Evolutionary conservation across 2,329 filamentous ascomycete genomes (phyloP).

Genomic region (Blastomyces parvus): DNA sequence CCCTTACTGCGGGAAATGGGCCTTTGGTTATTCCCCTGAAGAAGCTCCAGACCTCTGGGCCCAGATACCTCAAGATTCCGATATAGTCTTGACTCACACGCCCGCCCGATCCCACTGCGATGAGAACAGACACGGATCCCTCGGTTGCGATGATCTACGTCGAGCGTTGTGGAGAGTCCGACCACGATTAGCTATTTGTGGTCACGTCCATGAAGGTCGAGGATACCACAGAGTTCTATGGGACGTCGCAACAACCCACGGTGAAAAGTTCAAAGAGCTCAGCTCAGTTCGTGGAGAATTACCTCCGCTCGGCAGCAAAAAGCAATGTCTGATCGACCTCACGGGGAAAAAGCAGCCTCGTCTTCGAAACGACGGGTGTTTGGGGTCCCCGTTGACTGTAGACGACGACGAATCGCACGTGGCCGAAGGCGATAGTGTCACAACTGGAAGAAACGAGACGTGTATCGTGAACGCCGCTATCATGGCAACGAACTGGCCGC

Average conservation of each 20-base stretch:
- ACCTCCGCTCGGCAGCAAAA: slow-evolving; percentile 43
- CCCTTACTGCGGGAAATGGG: slow-evolving; percentile 41
- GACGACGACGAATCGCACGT: slow-evolving; percentile 10
- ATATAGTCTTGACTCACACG: slow-evolving; percentile 50
- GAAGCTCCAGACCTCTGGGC: slow-evolving; percentile 40
- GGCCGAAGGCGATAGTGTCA: slow-evolving; percentile 7
- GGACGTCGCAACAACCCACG: slow-evolving; percentile 20
- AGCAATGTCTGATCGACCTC: slow-evolving; percentile 46
- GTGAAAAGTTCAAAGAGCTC: slow-evolving; percentile 6
- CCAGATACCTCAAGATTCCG: slow-evolving; percentile 42
- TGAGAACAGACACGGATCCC: slow-evolving; percentile 22
- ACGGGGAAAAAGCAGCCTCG: slow-evolving; percentile 32
- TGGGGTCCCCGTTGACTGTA: background rate
- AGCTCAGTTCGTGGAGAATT: slow-evolving; percentile 18
- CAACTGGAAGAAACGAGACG: slow-evolving; percentile 49
- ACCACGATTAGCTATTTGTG: slow-evolving; percentile 46
- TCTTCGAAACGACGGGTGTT: slow-evolving; percentile 25
- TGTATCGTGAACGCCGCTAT: slow-evolving; percentile 74
- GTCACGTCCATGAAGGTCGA: slow-evolving; percentile 50
- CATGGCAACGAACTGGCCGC: slow-evolving; percentile 57
- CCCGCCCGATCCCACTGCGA: slow-evolving; percentile 45
- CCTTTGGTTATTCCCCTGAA: slow-evolving; percentile 44
- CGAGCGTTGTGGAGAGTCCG: slow-evolving; percentile 38
- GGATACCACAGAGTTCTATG: slow-evolving; percentile 46
- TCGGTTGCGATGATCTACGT: slow-evolving; percentile 43